Evolutionary conservation across 495 filamentous ascomycete species (phyloP).

Genomic region (Penicillium cosmopolitanum): DNA sequence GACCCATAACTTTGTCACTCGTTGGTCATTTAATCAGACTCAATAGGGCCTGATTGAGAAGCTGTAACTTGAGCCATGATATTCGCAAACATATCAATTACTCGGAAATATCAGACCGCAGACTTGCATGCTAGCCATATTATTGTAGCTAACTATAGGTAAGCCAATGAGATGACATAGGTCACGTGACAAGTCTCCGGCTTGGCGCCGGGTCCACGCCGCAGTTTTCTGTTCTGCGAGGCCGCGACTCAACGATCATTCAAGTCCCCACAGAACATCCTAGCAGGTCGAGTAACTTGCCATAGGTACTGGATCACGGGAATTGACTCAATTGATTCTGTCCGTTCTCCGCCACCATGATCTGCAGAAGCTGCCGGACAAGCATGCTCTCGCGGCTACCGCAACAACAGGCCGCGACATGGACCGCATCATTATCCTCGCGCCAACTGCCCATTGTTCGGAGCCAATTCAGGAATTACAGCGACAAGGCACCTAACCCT

Average conservation of each 20-base stretch:
- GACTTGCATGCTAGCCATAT: too few species aligned
- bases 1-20: not conserved
- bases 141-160: too few species aligned
- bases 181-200: slow-evolving; percentile 42
- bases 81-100: not conserved
- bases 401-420: slow-evolving; percentile 34
- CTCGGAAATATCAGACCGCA: not conserved
- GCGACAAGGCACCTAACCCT: slow-evolving; percentile 39
- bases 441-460: slow-evolving; percentile 35
- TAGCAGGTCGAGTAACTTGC: slow-evolving; percentile 1
- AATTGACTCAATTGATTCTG: not conserved
- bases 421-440: slow-evolving; percentile 34
- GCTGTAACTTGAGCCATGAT: not conserved
- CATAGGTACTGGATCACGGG: not conserved
- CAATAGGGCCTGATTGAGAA: not conserved
- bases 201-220: slow-evolving; percentile 48
- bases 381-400: slow-evolving; percentile 45
- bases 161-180: not conserved
- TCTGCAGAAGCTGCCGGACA: slow-evolving; percentile 52
- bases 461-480: slow-evolving; percentile 45
- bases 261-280: slow-evolving; percentile 7
- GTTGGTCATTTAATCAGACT: not conserved
- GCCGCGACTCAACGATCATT: slow-evolving; percentile 16
- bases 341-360: slow-evolving; percentile 38
- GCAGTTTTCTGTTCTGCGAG: slow-evolving; percentile 39